Evolutionary conservation across 2,329 filamentous ascomycete genomes (phyloP), one percentile per base, ranked within the genome.

Genomic region (Colletotrichum karsti): DNA sequence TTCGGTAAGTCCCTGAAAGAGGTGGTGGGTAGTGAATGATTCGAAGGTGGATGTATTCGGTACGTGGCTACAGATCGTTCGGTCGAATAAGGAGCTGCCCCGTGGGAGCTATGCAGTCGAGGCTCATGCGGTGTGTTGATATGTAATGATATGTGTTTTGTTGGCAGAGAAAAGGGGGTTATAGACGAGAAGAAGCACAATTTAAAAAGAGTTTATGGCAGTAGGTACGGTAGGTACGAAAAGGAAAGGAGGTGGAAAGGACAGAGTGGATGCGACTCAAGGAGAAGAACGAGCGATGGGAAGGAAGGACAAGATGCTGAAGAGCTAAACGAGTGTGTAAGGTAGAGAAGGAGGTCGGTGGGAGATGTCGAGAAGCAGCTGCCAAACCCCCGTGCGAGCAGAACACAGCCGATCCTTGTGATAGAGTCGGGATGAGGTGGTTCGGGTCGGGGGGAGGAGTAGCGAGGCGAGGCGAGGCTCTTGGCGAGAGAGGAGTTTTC

Each of bases 261-360:
- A 69, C 39, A 66, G 66, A 41, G 30, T 54, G 42, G 24, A 20
- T 35, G 51, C 9, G 35, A 64, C 35, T 42, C 44, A 67, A 64
- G 60, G 64, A 64, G 46, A 69, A 13, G 15, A 63, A 37, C 12
- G 15, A 55, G 57, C 18, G 50, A 53, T 28, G 42, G n/a, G 55
- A 69, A 67, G 39, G 63, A 63, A 55, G 44, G 57, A 58, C 42
- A 15, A 39, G 51, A 63, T 62, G 63, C 63, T 63, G 53, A 54
- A 63, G 67, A 63, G 63, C 62, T 50, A 61, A 69, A 69, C 66
- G 66, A 69, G 66, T 69, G 66, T 69, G 39, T 30, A n/a, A n/a
- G n/a, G 55, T 62, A 67, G 66, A 69, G 66, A 67, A 67, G 65
- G 61, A 64, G 61, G 64, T 53, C 44, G 50, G n/a, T 30, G 30